These are phyloP conservation scores for Diddensiella santjacobensis DNA, from an alignment of 805 yeast species.

Conservation along the genomic window DNA sequence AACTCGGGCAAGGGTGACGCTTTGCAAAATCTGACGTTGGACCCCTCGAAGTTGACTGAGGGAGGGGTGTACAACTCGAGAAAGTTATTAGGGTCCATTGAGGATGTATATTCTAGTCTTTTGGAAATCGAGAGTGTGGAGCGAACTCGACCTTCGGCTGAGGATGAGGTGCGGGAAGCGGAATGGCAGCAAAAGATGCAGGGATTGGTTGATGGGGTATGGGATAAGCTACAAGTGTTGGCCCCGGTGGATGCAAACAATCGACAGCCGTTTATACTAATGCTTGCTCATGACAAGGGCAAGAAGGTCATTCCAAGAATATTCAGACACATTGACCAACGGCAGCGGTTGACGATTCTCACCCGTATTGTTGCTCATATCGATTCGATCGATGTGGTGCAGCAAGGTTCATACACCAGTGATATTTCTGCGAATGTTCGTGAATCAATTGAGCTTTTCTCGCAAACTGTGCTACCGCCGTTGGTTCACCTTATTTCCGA, in stretches of 20 bases:
- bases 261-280: slow-evolving; percentile 77
- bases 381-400: slow-evolving; percentile 71
- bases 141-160: slow-evolving; percentile 48
- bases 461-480: slow-evolving; percentile 75
- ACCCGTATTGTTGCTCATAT: slow-evolving; percentile 77
- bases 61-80: slow-evolving; percentile 34
- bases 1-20: slow-evolving; percentile 8
- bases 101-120: slow-evolving; percentile 71
- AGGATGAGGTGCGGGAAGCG: slow-evolving; percentile 27
- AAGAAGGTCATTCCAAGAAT: slow-evolving; percentile 85
- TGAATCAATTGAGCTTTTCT: slow-evolving; percentile 71
- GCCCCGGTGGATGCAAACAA: slow-evolving; percentile 54
- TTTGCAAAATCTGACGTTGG: slow-evolving; percentile 12
- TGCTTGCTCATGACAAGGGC: slow-evolving; percentile 80
- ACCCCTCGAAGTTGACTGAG: slow-evolving; percentile 24
- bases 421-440: slow-evolving; percentile 49
- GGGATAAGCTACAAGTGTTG: slow-evolving; percentile 75
- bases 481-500: slow-evolving; percentile 81
- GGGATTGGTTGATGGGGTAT: slow-evolving; percentile 42
- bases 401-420: slow-evolving; percentile 67
- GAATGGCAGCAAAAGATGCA: slow-evolving; percentile 34
- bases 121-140: slow-evolving; percentile 74
- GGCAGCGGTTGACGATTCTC: slow-evolving; percentile 71
- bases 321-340: slow-evolving; percentile 73
- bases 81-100: slow-evolving; percentile 64